phyloP scores from a whole-genome alignment of 192 early-diverging fungal species.

The Backusella westeae region DNA sequence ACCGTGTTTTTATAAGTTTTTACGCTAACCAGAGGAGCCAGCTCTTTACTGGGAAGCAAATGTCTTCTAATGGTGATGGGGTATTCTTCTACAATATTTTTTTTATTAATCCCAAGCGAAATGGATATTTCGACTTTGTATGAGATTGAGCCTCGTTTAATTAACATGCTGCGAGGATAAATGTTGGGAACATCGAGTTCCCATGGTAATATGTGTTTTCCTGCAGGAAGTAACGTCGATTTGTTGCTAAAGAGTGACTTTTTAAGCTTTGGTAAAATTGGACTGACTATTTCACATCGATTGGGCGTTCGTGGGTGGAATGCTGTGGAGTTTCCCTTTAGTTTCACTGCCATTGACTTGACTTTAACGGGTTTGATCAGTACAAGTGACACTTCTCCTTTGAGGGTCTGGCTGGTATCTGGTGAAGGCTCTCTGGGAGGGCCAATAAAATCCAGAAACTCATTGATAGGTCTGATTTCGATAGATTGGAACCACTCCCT shows the following conservation, averaged over 20 bases:
- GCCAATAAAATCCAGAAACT: slow-evolving; percentile 17
- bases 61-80: slow-evolving; percentile 23
- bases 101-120: slow-evolving; percentile 16
- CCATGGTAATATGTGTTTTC: slow-evolving; percentile 27
- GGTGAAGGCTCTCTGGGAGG: not conserved
- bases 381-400: slow-evolving; percentile 17
- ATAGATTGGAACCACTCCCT: slow-evolving; percentile 24
- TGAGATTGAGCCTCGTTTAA: slow-evolving; percentile 20
- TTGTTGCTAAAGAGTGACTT: slow-evolving; percentile 1
- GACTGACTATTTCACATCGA: not conserved
- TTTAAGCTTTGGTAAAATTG: slow-evolving; percentile 29
- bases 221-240: slow-evolving; percentile 2
- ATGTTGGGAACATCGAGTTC: slow-evolving; percentile 28
- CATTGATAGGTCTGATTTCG: slow-evolving; percentile 20
- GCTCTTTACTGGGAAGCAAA: slow-evolving; percentile 9
- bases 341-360: slow-evolving; percentile 24
- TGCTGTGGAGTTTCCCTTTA: slow-evolving; percentile 24
- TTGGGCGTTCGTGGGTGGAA: not conserved
- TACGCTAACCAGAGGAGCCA: slow-evolving; percentile 7
- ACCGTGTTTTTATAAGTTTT: slow-evolving; percentile 21
- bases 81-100: slow-evolving; percentile 15
- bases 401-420: not conserved
- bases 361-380: slow-evolving; percentile 24
- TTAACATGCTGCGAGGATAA: slow-evolving; percentile 15
- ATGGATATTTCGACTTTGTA: slow-evolving; percentile 23